Base-by-base conservation (phyloP, 108 stramenopile species). In the Phaeodactylum tricornutum region DNA sequence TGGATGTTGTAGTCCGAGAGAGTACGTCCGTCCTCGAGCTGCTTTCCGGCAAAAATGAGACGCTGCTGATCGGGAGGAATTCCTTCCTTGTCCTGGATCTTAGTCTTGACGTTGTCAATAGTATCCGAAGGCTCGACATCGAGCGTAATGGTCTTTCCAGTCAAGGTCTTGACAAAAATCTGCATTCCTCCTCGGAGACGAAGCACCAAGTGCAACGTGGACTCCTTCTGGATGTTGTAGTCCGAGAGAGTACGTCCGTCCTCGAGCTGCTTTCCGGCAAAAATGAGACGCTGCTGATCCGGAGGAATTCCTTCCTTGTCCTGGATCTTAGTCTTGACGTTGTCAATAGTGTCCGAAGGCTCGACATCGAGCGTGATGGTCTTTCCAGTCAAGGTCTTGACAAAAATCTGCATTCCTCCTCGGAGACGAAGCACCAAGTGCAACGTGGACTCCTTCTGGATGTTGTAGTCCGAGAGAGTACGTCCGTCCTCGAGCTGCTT, bases 21-120 rank as follows among this genome's bases (percentile, higher is more conserved):
- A 14, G 96, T 96, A 34, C 94, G 87, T 50, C 95, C 95, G 57
- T 96, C 96, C 74, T 98, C 96, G 43, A 98, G 77, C 67, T 97
- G 96, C 83, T 97, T 95, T 54, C 92, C 96, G 29, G 86, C 88
- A 57, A 93, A 86, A 57, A 93, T 84, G 42, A 93, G 47, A 47
- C 87, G 77, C 63, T 90, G 87, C 52, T 89, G 91, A 70, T 88
- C 83, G 22, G 91, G 84, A 21, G 91, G 91, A 57, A 93, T 93
- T 40, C 88, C 90, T 69, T 90, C 92, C 83, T 84, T 81, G 72
- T 90, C 87, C 64, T 93, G 87, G 91, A 95, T 95, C 83, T 95
- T 97, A 44, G 73, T 69, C 81, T 97, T 97, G 53, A 97, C 94
- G 60, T 93, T 93, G 67, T 94, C 94, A 70, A 97, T 95, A 29